These are phyloP conservation scores for Obelidium mucronatum DNA, from an alignment of 192 early-diverging fungal genomes.

Conservation along the genomic window DNA sequence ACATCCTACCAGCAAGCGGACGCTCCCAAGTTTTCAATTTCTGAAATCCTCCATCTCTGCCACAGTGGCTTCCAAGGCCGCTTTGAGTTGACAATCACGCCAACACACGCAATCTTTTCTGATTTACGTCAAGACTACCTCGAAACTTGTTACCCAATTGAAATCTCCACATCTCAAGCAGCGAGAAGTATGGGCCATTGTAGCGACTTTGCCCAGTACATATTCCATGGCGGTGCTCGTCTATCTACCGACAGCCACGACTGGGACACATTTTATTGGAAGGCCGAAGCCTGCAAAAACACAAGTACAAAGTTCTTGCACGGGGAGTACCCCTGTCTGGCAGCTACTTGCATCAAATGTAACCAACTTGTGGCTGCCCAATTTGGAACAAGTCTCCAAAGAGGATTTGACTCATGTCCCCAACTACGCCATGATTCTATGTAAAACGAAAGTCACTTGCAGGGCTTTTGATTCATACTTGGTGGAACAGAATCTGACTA, in stretches of 20 bases:
- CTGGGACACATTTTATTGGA: not conserved
- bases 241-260: not conserved
- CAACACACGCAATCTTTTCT: not conserved
- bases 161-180: slow-evolving; percentile 11
- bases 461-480: not conserved
- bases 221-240: slow-evolving; percentile 20
- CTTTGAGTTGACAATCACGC: not conserved
- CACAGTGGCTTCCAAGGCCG: not conserved
- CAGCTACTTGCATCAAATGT: not conserved
- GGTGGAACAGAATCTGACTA: not conserved
- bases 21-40: not conserved
- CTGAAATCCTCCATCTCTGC: not conserved
- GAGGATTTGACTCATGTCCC: not conserved
- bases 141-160: slow-evolving; percentile 15
- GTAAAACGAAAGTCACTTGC: slow-evolving; percentile 8
- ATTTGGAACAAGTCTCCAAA: slow-evolving; percentile 17
- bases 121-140: slow-evolving; percentile 1
- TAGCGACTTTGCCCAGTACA: slow-evolving; percentile 30
- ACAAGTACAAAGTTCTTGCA: slow-evolving; percentile 6
- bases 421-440: not conserved
- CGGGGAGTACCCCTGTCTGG: slow-evolving; percentile 4
- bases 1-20: no score
- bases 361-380: slow-evolving; percentile 31
- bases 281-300: slow-evolving; percentile 16
- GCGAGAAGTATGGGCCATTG: slow-evolving; percentile 28